These are phyloP conservation scores for Arthrobotrys sphaeroides DNA, from an alignment of 2,329 filamentous ascomycete genomes.

Conservation along the genomic window DNA sequence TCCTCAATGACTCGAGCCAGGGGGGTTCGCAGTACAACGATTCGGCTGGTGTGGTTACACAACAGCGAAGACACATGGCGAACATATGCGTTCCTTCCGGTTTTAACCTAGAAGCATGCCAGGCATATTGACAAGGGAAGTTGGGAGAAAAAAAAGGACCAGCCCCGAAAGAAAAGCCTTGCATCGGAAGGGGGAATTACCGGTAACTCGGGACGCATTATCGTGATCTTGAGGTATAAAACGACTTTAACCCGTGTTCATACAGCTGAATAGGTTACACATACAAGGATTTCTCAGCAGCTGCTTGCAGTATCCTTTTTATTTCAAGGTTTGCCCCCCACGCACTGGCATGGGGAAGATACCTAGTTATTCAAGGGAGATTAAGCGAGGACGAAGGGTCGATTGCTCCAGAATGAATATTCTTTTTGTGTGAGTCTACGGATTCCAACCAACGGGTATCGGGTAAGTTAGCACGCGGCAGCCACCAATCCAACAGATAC, in stretches of 20 bases:
- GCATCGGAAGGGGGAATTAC: not conserved
- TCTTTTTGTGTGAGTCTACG: not conserved
- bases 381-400: no score
- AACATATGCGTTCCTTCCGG: not conserved
- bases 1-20: not conserved
- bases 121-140: not conserved
- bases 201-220: not conserved
- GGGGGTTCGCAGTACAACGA: not conserved
- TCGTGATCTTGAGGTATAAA: not conserved
- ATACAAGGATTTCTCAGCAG: not conserved
- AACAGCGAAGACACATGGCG: slow-evolving; percentile 6
- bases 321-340: no score
- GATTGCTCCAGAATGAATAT: no score
- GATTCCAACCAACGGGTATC: not conserved
- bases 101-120: not conserved
- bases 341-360: no score
- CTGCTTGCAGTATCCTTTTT: no score
- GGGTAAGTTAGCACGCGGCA: not conserved
- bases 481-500: not conserved
- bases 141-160: no score
- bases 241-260: not conserved
- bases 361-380: no score
- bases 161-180: not conserved
- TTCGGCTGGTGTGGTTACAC: slow-evolving; percentile 5
- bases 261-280: not conserved